phyloP scores from a whole-genome alignment of 2,329 filamentous ascomycete species.

The Mollisia scopiformis region DNA sequence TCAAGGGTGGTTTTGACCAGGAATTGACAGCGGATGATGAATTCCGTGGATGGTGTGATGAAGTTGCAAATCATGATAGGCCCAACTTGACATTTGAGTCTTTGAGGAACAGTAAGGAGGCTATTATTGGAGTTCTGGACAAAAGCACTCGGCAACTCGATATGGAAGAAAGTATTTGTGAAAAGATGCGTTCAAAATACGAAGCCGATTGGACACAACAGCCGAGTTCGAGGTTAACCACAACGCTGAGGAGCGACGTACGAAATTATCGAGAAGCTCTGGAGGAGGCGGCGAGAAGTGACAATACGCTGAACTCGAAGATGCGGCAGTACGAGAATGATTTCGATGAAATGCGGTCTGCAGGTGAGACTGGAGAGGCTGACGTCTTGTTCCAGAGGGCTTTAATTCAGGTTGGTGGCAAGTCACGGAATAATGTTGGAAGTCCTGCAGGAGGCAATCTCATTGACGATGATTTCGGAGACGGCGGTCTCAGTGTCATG shows the following conservation, averaged over 20 bases:
- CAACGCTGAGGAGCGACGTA: constrained; percentile 84
- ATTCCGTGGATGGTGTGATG: constrained; percentile 91
- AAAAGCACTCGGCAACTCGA: constrained; percentile 86
- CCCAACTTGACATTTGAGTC: constrained; percentile 80
- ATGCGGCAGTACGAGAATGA: constrained; percentile 84
- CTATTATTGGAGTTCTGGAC: constrained; percentile 74
- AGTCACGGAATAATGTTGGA: constrained; percentile 56
- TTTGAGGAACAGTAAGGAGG: constrained; percentile 76
- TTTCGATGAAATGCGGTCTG: constrained; percentile 93
- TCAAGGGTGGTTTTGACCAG: constrained; percentile 92
- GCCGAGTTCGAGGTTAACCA: constrained; percentile 86
- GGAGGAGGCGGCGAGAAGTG: constrained; percentile 86
- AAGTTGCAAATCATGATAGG: constrained; percentile 83
- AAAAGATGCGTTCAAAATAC: constrained; percentile 99
- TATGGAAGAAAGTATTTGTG: constrained; percentile 96
- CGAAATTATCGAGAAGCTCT: constrained; percentile 86
- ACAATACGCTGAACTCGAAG: constrained; percentile 80
- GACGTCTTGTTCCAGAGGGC: constrained; percentile 89
- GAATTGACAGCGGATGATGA: constrained; percentile 87
- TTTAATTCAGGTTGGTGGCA: constrained; percentile 74
- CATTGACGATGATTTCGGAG: constrained; percentile 89
- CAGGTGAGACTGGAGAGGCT: constrained; percentile 82
- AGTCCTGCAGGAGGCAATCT: constrained; percentile 75
- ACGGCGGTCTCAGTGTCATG: constrained; percentile 76
- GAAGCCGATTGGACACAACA: constrained; percentile 96